Conservation (phyloP, 768 basidiomycete species). For the Agaricus blazei region DNA sequence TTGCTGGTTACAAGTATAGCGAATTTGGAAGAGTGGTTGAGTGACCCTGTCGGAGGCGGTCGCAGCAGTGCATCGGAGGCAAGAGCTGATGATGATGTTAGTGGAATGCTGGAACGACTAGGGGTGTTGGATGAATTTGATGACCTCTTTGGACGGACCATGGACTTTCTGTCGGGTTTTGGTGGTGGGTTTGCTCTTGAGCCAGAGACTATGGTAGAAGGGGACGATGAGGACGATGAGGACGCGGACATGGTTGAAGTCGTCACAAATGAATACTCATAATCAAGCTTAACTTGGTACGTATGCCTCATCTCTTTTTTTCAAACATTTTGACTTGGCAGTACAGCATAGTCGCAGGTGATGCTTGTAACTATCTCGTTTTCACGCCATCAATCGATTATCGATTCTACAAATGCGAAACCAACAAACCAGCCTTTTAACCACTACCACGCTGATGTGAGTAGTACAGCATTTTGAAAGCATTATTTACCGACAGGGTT, state of each 20-base stretch:
- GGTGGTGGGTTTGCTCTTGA: conserved; percentile 21
- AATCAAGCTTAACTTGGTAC: background rate
- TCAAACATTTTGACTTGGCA: too few relatives aligned
- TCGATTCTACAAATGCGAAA: too few relatives aligned
- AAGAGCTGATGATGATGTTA: conserved; percentile 28
- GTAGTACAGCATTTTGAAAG: too few relatives aligned
- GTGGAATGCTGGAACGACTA: conserved; percentile 38
- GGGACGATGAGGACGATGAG: background rate
- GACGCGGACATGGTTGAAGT: conserved; percentile 8
- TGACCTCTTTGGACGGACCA: conserved; percentile 54
- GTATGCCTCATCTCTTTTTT: too few relatives aligned
- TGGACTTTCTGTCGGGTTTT: conserved; percentile 54
- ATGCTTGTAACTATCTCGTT: too few relatives aligned
- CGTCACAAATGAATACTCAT: background rate
- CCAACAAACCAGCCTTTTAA: too few relatives aligned
- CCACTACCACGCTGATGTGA: too few relatives aligned
- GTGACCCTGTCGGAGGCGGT: conserved; percentile 15
- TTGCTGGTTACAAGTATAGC: conserved; percentile 56
- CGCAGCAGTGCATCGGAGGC: conserved; percentile 13
- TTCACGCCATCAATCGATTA: too few relatives aligned
- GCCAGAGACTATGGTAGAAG: conserved; percentile 14
- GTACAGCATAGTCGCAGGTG: too few relatives aligned
- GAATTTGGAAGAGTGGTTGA: conserved; percentile 67
- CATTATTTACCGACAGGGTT: too few relatives aligned
- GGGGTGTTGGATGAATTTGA: conserved; percentile 61